Evolutionary conservation across 345 rosid genomes (phyloP).

Genomic region (Rubroshorea leprosula): DNA sequence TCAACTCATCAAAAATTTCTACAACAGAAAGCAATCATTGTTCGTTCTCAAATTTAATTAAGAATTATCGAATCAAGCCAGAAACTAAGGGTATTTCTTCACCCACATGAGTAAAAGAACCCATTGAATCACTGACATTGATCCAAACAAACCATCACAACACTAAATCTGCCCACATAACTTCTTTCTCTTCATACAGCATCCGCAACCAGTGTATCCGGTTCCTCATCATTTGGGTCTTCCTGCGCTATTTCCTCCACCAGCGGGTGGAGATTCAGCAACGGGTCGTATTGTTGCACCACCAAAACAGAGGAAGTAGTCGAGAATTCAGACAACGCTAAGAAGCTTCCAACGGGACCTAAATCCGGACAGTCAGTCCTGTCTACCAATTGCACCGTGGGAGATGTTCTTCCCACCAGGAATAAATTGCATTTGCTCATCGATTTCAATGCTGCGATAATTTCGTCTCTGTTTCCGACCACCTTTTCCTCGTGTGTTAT

Average conservation of each 20-base stretch:
- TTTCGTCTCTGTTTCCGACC: slow-evolving; percentile 32
- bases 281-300: slow-evolving; percentile 29
- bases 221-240: neutral
- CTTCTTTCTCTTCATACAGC: neutral
- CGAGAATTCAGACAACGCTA: slow-evolving; percentile 41
- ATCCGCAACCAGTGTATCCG: neutral
- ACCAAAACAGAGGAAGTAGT: slow-evolving; percentile 40
- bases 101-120: too few species aligned
- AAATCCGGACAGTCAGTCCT: slow-evolving; percentile 39
- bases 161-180: too few species aligned
- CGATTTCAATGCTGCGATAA: slow-evolving; percentile 22
- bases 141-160: too few species aligned
- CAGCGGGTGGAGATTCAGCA: neutral
- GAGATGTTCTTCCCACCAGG: slow-evolving; percentile 38
- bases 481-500: slow-evolving; percentile 27
- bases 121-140: too few species aligned
- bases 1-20: too few species aligned
- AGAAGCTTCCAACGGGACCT: slow-evolving; percentile 41
- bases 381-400: slow-evolving; percentile 21
- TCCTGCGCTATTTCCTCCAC: neutral
- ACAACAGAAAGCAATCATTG: too few species aligned
- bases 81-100: too few species aligned
- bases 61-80: too few species aligned
- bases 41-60: too few species aligned
- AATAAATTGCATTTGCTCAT: slow-evolving; percentile 34